Conservation (phyloP, 768 basidiomycete genomes). For the Tulasnella sp. region DNA sequence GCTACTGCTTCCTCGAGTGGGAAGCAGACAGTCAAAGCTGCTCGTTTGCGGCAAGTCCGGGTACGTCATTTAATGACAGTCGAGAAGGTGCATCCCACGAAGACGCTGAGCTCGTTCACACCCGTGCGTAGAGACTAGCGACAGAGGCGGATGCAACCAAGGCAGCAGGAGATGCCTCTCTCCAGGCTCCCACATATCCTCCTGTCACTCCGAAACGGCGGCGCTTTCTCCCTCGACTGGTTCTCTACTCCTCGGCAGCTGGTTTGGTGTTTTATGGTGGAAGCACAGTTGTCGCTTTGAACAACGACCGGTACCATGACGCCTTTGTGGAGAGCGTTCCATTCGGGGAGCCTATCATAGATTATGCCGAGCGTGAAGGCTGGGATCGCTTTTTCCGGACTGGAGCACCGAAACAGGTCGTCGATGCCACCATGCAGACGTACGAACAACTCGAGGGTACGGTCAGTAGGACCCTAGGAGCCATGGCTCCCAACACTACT, state of each 20-base stretch:
- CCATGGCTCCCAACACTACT: not conserved
- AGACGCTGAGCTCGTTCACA: not conserved
- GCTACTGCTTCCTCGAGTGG: not conserved
- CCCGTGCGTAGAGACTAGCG: constrained; percentile 44
- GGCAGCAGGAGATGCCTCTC: constrained; percentile 27
- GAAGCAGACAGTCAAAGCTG: not conserved
- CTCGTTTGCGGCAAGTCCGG: constrained; percentile 4
- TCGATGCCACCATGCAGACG: constrained; percentile 4
- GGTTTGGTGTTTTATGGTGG: constrained; percentile 72
- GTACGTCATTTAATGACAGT: not conserved
- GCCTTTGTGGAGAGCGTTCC: constrained; percentile 77
- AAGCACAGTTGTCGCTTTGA: constrained; percentile 67
- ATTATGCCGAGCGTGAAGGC: constrained; percentile 65
- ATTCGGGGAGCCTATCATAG: constrained; percentile 60
- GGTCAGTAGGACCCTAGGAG: constrained; percentile 11
- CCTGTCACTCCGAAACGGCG: constrained; percentile 42
- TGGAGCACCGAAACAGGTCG: constrained; percentile 2
- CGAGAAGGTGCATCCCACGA: not conserved
- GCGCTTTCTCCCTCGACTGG: constrained; percentile 42
- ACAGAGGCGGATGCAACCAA: constrained; percentile 33
- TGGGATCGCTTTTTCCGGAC: constrained; percentile 41
- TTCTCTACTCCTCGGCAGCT: constrained; percentile 56
- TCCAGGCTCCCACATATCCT: constrained; percentile 16
- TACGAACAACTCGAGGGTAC: constrained; percentile 9
- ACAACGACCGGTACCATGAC: constrained; percentile 70